Percentiles rank a stretch among this genome's conserved stretches.
Conservation (phyloP, 1,139 yeast species). For the Yamadazyma blattariae region DNA sequence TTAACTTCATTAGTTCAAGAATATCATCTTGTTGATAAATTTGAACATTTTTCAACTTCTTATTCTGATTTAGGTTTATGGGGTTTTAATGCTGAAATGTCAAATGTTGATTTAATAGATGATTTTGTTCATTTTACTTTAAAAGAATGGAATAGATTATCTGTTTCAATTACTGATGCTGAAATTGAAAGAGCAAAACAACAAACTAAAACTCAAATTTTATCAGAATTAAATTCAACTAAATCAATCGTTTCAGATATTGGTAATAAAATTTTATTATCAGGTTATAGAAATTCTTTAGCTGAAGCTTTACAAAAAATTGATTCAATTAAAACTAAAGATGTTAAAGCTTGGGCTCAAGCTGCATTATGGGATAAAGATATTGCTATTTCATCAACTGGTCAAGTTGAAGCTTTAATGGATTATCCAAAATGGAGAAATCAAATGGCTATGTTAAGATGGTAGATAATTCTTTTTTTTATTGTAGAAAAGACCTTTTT, state of each 20-base stretch:
- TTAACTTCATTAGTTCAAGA: conserved; percentile 72
- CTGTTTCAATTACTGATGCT: conserved; percentile 69
- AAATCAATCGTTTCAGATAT: conserved; percentile 53
- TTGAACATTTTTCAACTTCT: conserved; percentile 66
- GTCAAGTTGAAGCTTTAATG: conserved; percentile 78
- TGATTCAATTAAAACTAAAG: conserved; percentile 59
- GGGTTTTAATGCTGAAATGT: conserved; percentile 71
- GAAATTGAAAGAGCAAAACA: conserved; percentile 78
- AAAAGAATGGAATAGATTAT: conserved; percentile 85
- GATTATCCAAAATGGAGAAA: conserved; percentile 85
- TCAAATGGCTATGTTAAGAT: conserved; percentile 86
- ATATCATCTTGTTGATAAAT: conserved; percentile 69
- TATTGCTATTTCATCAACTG: conserved; percentile 77
- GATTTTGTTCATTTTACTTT: conserved; percentile 76
- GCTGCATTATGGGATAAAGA: conserved; percentile 80
- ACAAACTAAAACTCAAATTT: conserved; percentile 60
- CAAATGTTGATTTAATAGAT: conserved; percentile 59
- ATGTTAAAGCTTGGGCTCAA: conserved; percentile 72
- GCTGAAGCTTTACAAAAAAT: conserved; percentile 59
- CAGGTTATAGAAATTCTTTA: conserved; percentile 60
- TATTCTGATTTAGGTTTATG: conserved; percentile 79
- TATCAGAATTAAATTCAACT: conserved; percentile 45
- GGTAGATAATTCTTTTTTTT: too few species aligned
- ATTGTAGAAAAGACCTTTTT: too few species aligned
- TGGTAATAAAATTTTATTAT: conserved; percentile 57